These are phyloP conservation scores for Vigna hirtella DNA, from an alignment of 306 rosid genomes.

Conservation along the genomic window DNA sequence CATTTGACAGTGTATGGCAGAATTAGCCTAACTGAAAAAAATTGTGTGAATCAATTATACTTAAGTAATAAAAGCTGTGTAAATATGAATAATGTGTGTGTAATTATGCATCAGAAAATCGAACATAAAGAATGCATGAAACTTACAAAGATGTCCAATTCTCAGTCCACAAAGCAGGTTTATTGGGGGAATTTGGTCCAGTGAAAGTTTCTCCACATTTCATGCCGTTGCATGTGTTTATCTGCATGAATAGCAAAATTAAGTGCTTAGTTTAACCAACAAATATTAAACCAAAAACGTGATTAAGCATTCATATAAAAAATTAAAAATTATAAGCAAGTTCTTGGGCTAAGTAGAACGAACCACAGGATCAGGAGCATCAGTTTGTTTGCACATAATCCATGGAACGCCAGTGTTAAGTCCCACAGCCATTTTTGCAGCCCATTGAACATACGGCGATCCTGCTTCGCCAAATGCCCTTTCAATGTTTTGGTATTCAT, in stretches of 20 bases:
- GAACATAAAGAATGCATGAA: neutral
- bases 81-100: too few relatives aligned
- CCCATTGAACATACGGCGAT: constrained; percentile 63
- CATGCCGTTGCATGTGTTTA: constrained; percentile 86
- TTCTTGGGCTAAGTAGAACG: constrained; percentile 16
- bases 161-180: constrained; percentile 81
- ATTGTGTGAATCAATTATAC: neutral
- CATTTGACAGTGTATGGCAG: neutral
- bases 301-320: neutral
- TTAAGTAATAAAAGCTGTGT: neutral
- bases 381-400: constrained; percentile 89
- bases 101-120: neutral
- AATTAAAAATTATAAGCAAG: neutral
- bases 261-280: too few relatives aligned
- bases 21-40: neutral
- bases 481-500: constrained; percentile 72
- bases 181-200: constrained; percentile 80
- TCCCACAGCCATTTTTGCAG: constrained; percentile 74
- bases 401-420: constrained; percentile 75
- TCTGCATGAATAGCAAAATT: constrained; percentile 44
- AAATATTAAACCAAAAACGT: neutral
- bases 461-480: constrained; percentile 58
- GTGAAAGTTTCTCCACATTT: constrained; percentile 72
- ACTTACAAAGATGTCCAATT: constrained; percentile 82
- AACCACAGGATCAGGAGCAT: constrained; percentile 87